Evolutionary conservation across 352 stramenopile genomes (phyloP), one percentile per base, ranked within the genome.

Genomic region (Phytopythium kandeliae): DNA sequence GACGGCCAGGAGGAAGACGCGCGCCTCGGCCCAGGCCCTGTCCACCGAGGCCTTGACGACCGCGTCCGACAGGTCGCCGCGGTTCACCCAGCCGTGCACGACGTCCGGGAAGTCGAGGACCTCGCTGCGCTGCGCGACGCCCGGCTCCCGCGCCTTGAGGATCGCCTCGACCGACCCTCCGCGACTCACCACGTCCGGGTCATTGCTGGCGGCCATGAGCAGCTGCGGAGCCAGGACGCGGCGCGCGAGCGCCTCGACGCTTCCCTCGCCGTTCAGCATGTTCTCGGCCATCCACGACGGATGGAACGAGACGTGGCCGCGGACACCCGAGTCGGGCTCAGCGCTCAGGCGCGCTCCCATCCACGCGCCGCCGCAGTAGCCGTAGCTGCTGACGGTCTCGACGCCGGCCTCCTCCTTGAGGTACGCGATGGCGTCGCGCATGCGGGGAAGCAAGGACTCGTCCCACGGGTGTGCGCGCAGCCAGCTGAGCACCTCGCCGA

Each of bases 81-180:
- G 72, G 58, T 70, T 67, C 36, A 83, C 72, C 71, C 68, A 85
- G 16, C 72, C 73, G 46, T 87, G 72, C 19, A 67, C 63, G 55
- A 76, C 68, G 21, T 69, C 54, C 12, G 60, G 54, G 44, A 81
- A 87, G 41, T 77, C 55, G 15, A 72, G 46, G 0, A 74, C 56
- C 11, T 55, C 41, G 35, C 64, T 61, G 28, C 59, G 48, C 26
- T 65, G 40, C 9, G 26, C 15, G 2, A 45, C 49, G 19, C 25
- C 28, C 11, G 51, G 25, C 15, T 64, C 65, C n/a, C n/a, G n/a
- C 25, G 46, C 24, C 42, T 62, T 56, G 5, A 68, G 41, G 22
- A 70, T 71, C 48, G 57, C 61, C 36, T 76, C 36, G 17, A 74
- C 65, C 17, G 24, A 40, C 7, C 66, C 63, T 2, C 60, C 55